These are phyloP conservation scores for Lyophyllum atratum DNA, from an alignment of 768 basidiomycete species.

Conservation along the genomic window DNA sequence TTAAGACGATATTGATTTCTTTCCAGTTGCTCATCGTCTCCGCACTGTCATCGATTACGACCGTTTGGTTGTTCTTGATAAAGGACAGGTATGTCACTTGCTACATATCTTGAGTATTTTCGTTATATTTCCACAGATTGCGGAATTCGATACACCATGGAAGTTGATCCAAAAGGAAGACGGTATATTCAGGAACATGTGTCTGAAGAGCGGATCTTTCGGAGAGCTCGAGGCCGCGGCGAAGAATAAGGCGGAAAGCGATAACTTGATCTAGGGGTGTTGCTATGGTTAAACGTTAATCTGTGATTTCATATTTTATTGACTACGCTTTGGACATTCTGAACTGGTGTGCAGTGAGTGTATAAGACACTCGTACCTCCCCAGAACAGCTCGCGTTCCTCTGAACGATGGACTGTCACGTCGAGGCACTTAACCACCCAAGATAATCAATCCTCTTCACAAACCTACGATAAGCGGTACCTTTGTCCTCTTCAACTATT, in stretches of 20 bases:
- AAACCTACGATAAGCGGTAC: too few species aligned
- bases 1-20: constrained; percentile 3
- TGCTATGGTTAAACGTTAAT: too few species aligned
- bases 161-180: constrained; percentile 63
- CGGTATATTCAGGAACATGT: constrained; percentile 44
- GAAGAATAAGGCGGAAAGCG: constrained; percentile 14
- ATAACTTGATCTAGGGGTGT: neutral
- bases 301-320: too few species aligned
- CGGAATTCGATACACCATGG: constrained; percentile 73
- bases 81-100: constrained; percentile 44
- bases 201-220: constrained; percentile 27
- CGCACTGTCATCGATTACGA: constrained; percentile 83
- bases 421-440: too few species aligned
- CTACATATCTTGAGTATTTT: neutral
- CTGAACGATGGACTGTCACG: too few species aligned
- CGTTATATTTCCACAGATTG: constrained; percentile 36
- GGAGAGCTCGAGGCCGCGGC: constrained; percentile 24
- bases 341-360: too few species aligned
- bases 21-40: constrained; percentile 69
- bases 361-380: too few species aligned
- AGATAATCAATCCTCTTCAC: too few species aligned
- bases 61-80: constrained; percentile 78
- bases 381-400: too few species aligned
- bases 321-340: too few species aligned
- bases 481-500: too few species aligned